Conservation (phyloP, 192 early-diverging fungal genomes). For the Dissophora ornata region DNA sequence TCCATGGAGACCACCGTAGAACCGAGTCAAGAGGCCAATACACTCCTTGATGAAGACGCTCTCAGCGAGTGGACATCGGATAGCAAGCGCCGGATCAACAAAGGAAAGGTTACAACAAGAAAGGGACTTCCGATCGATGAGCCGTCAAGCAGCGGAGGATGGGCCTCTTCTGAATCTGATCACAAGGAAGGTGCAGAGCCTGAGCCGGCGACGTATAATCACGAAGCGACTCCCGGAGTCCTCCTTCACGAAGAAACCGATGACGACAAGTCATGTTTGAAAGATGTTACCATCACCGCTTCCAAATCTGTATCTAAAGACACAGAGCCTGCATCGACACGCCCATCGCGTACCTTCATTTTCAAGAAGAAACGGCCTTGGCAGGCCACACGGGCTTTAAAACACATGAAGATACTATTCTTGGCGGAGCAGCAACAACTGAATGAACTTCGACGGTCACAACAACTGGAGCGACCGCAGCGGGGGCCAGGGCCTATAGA, state of each 20-base stretch:
- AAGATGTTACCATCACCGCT: neutral
- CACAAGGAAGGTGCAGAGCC: constrained; percentile 22
- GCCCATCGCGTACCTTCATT: neutral
- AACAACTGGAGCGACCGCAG: neutral
- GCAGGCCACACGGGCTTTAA: constrained; percentile 15
- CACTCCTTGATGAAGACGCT: constrained; percentile 1
- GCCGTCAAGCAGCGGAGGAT: constrained; percentile 33
- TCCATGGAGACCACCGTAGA: too few relatives aligned
- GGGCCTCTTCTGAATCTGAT: constrained; percentile 40
- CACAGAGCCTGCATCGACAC: neutral
- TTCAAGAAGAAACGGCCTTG: constrained; percentile 16
- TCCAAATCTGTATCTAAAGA: neutral
- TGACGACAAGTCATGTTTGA: neutral
- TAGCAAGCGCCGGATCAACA: constrained; percentile 2
- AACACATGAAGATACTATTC: constrained; percentile 26
- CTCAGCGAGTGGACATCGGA: neutral
- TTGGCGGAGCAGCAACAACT: constrained; percentile 9
- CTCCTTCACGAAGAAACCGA: neutral
- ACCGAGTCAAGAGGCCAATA: too few relatives aligned
- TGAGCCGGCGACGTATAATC: neutral
- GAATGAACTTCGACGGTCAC: neutral
- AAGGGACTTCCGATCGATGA: constrained; percentile 35
- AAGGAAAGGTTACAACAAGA: neutral
- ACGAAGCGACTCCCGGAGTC: neutral
- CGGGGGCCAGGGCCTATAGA: neutral